Percentiles rank a stretch among this genome's conserved stretches.
phyloP scores from a whole-genome alignment of 2,329 filamentous ascomycete genomes.

The Colletotrichum paranaense region DNA sequence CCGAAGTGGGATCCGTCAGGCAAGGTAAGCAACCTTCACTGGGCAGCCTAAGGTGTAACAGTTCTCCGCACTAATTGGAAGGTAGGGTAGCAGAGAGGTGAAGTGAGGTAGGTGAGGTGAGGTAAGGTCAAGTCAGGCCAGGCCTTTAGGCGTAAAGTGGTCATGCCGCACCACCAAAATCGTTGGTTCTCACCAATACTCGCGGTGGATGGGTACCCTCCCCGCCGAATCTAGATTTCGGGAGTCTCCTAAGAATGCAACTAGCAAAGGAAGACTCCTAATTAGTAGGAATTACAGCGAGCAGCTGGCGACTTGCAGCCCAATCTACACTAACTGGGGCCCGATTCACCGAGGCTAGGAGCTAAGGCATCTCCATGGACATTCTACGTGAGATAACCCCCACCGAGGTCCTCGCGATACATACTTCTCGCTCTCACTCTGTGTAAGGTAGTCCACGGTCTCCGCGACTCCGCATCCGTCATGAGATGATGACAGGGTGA shows the following conservation, averaged over 20 bases:
- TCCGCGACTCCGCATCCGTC: not conserved
- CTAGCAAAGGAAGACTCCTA: conserved; percentile 28
- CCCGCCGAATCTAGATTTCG: not conserved
- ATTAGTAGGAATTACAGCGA: conserved; percentile 41
- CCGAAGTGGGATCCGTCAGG: not conserved
- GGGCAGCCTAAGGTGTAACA: not conserved
- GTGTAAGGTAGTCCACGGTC: not conserved
- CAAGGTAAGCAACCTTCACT: not conserved
- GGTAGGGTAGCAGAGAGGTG: not conserved
- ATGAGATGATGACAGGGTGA: not conserved
- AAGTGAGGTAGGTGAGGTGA: not conserved
- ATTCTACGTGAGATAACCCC: not conserved
- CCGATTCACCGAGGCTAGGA: not conserved
- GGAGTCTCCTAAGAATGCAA: conserved; percentile 5
- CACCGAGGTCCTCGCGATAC: not conserved
- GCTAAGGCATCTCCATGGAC: not conserved
- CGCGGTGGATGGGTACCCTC: not conserved
- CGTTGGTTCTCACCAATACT: conserved; percentile 2
- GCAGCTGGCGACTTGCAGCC: conserved; percentile 45
- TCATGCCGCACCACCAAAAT: not conserved
- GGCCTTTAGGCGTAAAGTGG: conserved; percentile 24
- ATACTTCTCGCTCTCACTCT: not conserved
- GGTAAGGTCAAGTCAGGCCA: conserved; percentile 23
- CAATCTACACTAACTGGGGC: conserved; percentile 36
- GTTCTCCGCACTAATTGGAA: not conserved